Evolutionary conservation across 2,329 filamentous ascomycete genomes (phyloP), one percentile per base, ranked within the genome.

Genomic region (Beauveria sp.): DNA sequence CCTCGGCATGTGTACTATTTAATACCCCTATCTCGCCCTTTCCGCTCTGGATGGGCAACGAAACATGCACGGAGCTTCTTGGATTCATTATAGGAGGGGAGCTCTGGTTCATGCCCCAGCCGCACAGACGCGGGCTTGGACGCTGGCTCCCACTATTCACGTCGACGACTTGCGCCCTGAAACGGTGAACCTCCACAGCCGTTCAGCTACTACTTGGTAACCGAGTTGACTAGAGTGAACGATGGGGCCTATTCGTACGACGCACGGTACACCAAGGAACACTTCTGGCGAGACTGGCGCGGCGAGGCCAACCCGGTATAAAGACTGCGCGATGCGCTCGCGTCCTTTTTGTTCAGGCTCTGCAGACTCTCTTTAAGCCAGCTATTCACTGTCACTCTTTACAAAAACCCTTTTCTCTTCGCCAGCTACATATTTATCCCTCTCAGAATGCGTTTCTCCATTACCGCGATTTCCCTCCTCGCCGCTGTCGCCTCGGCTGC

Each of bases 41-140:
- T 43, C 20, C 18, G 20, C 42, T 26, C 20, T 20, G 26, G 2
- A 22, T 24, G 28, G 28, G 3, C 26, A 38, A 14, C 22, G 45
- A 50, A 42, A 42, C 34, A 58, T 42, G 55, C 55, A 50, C 55
- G 45, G 55, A 28, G 22, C 31, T 22, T 58, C 18, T 6, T 42
- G 12, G 5, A 10, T 14, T 28, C 28, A 42, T 57, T 20, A 50
- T 50, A n/a, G 12, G 20, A 18, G 12, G 14, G 43, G 20, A 38
- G 22, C 4, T 20, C 26, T 16, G 31, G 20, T 43, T 50, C 55
- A 58, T 50, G 22, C 45, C 34, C 16, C 55, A 34, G 34, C 46
- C 46, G 55, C 55, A 58, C 55, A 50, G 55, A 50, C 45, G 31
- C 34, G 55, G 45, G 55, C 55, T 58, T 58, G 55, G 55, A 58